Percentiles rank a stretch among this genome's conserved stretches.
phyloP scores from a whole-genome alignment of 768 basidiomycete species.

The Guyanaporus albipodus region DNA sequence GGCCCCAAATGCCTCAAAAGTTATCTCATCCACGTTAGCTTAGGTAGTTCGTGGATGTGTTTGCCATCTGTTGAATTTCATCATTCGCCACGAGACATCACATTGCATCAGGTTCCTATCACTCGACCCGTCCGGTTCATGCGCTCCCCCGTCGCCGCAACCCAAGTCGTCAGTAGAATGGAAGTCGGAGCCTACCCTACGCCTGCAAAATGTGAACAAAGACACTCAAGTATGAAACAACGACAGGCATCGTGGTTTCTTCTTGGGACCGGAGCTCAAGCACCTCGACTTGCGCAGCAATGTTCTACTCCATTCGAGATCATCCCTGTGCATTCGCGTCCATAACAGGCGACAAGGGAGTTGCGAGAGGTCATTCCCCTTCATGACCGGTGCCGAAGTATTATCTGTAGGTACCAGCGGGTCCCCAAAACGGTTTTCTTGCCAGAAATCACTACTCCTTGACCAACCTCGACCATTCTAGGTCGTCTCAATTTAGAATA shows the following conservation, averaged over 20 bases:
- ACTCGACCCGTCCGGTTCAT: background rate
- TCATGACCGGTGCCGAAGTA: background rate
- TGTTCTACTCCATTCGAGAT: background rate
- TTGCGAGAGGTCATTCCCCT: background rate
- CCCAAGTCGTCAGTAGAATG: background rate
- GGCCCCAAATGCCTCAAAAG: too few species aligned
- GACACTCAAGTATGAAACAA: background rate
- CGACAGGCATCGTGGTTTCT: background rate
- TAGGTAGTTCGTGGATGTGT: background rate
- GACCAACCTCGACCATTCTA: slow-evolving; percentile 10
- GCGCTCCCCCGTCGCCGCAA: background rate
- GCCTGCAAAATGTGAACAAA: background rate
- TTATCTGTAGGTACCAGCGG: background rate
- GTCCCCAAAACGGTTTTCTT: background rate
- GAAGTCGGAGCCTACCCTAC: background rate
- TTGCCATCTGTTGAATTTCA: background rate
- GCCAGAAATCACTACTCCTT: background rate
- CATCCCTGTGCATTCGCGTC: background rate
- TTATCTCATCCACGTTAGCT: too few species aligned
- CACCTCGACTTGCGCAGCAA: background rate
- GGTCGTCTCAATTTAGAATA: slow-evolving; percentile 29
- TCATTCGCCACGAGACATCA: background rate
- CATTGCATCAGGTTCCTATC: background rate
- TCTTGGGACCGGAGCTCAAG: background rate
- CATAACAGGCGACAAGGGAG: background rate